phyloP scores from a whole-genome alignment of 2,329 filamentous ascomycete genomes.

The Rhynchosporium agropyri region DNA sequence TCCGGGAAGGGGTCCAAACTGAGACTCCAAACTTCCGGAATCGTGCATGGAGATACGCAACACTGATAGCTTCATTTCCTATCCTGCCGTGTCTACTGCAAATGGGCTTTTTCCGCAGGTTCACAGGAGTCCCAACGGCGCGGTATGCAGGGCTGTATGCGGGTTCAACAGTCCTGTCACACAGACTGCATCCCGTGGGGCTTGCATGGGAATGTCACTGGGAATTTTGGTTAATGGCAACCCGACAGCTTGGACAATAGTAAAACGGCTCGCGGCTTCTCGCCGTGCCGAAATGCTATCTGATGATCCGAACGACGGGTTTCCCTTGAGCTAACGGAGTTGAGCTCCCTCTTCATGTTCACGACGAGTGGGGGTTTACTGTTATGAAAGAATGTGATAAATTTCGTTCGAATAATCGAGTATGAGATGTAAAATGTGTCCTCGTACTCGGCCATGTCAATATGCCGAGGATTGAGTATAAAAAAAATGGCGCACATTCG shows the following conservation, averaged over 20 bases:
- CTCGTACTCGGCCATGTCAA: not conserved
- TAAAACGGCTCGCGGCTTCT: not conserved
- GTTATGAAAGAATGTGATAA: not conserved
- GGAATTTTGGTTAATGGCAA: not conserved
- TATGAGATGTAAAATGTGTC: not conserved
- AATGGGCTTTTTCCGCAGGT: slow-evolving; percentile 8
- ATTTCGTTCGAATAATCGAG: not conserved
- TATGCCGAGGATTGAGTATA: not conserved
- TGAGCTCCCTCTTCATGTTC: not conserved
- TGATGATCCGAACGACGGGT: no score
- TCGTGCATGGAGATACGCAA: not conserved
- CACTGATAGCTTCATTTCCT: not conserved
- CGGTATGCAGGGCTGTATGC: slow-evolving; percentile 5
- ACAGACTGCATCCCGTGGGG: not conserved
- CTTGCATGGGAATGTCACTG: not conserved
- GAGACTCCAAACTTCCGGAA: not conserved
- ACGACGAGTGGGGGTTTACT: not conserved
- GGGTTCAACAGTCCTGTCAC: slow-evolving; percentile 5
- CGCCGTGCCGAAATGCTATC: not conserved
- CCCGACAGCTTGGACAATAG: not conserved
- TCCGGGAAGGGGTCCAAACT: not conserved
- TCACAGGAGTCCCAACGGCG: not conserved
- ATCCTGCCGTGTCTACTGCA: not conserved
- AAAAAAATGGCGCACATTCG: not conserved
- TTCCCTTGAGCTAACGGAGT: no score